Evolutionary conservation across 1,284 basidiomycete genomes (phyloP), one percentile per base, ranked within the genome.

Genomic region (Volvariella volvacea): DNA sequence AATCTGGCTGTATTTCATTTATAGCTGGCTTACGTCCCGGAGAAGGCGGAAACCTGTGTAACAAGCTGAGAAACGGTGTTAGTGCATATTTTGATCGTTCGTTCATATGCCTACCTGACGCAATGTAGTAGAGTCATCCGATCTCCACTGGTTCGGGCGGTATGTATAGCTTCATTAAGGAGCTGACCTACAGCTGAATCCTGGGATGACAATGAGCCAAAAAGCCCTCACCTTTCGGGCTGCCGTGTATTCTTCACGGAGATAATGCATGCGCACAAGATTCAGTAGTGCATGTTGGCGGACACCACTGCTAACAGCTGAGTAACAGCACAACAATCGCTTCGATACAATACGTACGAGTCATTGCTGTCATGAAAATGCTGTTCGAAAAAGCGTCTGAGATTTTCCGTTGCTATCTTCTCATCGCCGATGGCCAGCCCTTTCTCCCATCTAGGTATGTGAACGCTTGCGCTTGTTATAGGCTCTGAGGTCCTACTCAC

Each of bases 301-400:
- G 46, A 87, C 62, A 14, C 84, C 83, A 20, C 88, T 89, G 22
- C n/a, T n/a, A n/a, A n/a, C n/a, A n/a, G n/a, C n/a, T n/a, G n/a
- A n/a, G n/a, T 43, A 32, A n/a, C n/a, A n/a, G n/a, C n/a, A n/a
- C n/a, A n/a, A n/a, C n/a, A 38, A 30, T 41, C 40, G n/a, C n/a
- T n/a, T n/a, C n/a, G n/a, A n/a, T n/a, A n/a, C n/a, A n/a, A n/a
- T n/a, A n/a, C 86, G 53, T 50, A 88, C 83, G 86, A 88, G 58
- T 90, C 87, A 49, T 78, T 82, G 16, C 69, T 73, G 42, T 83
- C 79, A 52, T 88, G 82, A 54, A 90, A 90, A 52, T 78, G 80
- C 51, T 90, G 87, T 55, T 90, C 87, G 51, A 90, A 90, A 58
- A 86, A 90, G 41, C 76, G 66, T 32, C 86, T 73, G 33, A 90